These are phyloP conservation scores for Eremomyces bilateralis DNA, from an alignment of 495 filamentous ascomycete species.

Conservation along the genomic window DNA sequence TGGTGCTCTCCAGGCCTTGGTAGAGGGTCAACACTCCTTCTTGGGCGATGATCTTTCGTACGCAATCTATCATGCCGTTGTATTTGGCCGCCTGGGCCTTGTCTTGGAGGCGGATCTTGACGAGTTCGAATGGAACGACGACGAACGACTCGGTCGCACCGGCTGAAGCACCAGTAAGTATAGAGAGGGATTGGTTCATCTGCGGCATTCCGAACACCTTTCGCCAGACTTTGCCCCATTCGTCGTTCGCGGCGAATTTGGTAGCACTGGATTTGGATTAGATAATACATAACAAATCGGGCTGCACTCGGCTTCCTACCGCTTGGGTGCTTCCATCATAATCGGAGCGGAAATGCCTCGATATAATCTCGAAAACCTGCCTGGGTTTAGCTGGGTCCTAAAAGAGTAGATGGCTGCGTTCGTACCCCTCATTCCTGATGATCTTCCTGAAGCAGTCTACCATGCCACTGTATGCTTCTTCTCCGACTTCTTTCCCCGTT, in stretches of 20 bases:
- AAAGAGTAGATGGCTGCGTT: background rate
- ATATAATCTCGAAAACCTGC: constrained; percentile 69
- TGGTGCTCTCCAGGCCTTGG: constrained; percentile 84
- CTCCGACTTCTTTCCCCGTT: constrained; percentile 42
- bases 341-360: constrained; percentile 91
- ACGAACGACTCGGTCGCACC: constrained; percentile 94
- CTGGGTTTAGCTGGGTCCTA: constrained; percentile 1
- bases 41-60: constrained; percentile 58
- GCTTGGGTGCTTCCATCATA: constrained; percentile 96
- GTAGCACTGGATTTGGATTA: constrained; percentile 36
- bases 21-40: constrained; percentile 83
- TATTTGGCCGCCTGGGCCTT: constrained; percentile 87
- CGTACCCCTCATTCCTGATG: constrained; percentile 76
- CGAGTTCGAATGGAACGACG: constrained; percentile 80
- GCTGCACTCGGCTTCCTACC: too few relatives aligned
- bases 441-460: constrained; percentile 95
- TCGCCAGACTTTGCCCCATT: constrained; percentile 86
- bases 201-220: constrained; percentile 57
- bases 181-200: constrained; percentile 75
- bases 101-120: constrained; percentile 94
- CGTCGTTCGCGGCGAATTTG: constrained; percentile 97
- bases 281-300: too few relatives aligned
- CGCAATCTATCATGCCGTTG: constrained; percentile 77
- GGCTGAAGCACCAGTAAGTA: constrained; percentile 82
- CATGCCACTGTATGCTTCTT: constrained; percentile 85